Conservation (phyloP, 768 basidiomycete genomes). For the Hysterangium stoloniferum region DNA sequence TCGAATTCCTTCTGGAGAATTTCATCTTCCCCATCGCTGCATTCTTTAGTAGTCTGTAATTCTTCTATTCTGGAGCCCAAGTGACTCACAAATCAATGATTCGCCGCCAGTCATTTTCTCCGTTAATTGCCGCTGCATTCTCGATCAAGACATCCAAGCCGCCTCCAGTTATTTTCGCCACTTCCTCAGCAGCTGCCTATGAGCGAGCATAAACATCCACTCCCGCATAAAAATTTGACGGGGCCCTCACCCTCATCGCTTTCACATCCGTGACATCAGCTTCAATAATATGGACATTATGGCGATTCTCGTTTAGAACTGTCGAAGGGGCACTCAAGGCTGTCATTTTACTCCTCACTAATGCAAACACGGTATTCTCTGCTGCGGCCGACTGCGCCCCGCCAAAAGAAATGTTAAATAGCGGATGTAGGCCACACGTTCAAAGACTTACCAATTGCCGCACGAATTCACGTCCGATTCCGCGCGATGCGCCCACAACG, state of each 20-base stretch:
- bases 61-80: no score
- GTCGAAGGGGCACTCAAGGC: slow-evolving; percentile 10
- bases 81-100: slow-evolving; percentile 5
- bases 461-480: slow-evolving; percentile 6
- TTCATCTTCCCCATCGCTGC: slow-evolving; percentile 4
- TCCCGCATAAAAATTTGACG: not conserved
- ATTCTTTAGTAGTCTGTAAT: no score
- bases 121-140: slow-evolving; percentile 24
- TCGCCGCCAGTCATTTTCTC: slow-evolving; percentile 8
- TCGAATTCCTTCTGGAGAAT: slow-evolving; percentile 19
- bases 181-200: slow-evolving; percentile 13
- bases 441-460: slow-evolving; percentile 5
- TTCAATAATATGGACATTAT: slow-evolving; percentile 28
- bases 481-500: slow-evolving; percentile 4
- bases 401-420: not conserved
- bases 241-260: slow-evolving; percentile 23
- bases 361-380: slow-evolving; percentile 20
- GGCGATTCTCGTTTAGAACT: not conserved
- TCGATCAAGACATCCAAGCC: slow-evolving; percentile 32
- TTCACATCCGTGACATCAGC: slow-evolving; percentile 28
- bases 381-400: not conserved
- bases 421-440: not conserved
- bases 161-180: slow-evolving; percentile 18
- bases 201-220: not conserved
- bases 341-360: slow-evolving; percentile 20